Conservation (phyloP, 2,329 filamentous ascomycete genomes). For the Nemania diffusa region DNA sequence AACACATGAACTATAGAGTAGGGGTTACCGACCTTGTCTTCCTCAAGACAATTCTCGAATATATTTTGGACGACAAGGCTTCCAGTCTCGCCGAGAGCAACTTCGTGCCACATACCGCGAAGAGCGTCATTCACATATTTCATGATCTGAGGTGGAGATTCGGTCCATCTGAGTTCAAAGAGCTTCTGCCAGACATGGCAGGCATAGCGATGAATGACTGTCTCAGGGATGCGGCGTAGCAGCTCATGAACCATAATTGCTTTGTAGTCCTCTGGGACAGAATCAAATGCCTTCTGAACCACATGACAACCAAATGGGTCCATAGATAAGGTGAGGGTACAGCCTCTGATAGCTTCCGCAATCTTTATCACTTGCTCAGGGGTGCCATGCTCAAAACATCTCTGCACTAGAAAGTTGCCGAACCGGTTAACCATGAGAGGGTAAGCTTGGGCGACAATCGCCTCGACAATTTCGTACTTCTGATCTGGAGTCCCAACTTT, state of each 20-base stretch:
- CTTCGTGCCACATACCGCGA: slow-evolving; percentile 97
- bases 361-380: slow-evolving; percentile 95
- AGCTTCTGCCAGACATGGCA: slow-evolving; percentile 99
- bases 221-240: slow-evolving; percentile 93
- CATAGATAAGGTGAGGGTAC: slow-evolving; percentile 95
- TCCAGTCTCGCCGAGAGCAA: slow-evolving; percentile 95
- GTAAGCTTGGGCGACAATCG: slow-evolving; percentile 94
- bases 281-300: slow-evolving; percentile 98
- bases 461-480: slow-evolving; percentile 96
- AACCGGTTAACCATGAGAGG: slow-evolving; percentile 98
- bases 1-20: not conserved
- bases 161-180: slow-evolving; percentile 95
- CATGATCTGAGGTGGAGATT: slow-evolving; percentile 97
- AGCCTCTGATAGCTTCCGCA: slow-evolving; percentile 91
- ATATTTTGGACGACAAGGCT: slow-evolving; percentile 99
- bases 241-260: slow-evolving; percentile 99
- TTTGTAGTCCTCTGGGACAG: slow-evolving; percentile 97
- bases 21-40: slow-evolving; percentile 81
- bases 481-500: slow-evolving; percentile 95
- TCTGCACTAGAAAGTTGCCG: slow-evolving; percentile 97
- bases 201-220: slow-evolving; percentile 97
- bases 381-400: slow-evolving; percentile 98
- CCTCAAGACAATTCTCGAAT: slow-evolving; percentile 98
- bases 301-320: slow-evolving; percentile 99
- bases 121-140: slow-evolving; percentile 96